These are phyloP conservation scores for Tulasnella sp. DNA, from an alignment of 768 basidiomycete species.

Conservation along the genomic window DNA sequence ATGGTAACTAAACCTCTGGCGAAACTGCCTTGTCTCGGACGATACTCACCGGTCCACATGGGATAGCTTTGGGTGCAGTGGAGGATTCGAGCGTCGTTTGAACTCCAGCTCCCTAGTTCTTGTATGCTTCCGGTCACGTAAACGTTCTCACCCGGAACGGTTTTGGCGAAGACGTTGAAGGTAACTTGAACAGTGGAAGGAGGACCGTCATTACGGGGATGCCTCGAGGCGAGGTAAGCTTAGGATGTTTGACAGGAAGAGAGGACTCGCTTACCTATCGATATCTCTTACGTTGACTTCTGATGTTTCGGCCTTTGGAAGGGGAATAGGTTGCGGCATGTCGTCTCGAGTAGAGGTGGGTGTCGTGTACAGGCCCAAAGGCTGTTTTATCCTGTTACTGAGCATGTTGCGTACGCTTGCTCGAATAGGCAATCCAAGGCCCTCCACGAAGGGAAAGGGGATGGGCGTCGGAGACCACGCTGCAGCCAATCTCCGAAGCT, in stretches of 20 bases:
- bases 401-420: background rate
- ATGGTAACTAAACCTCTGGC: too few relatives aligned
- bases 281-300: too few relatives aligned
- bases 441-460: background rate
- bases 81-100: slow-evolving; percentile 37
- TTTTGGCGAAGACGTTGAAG: slow-evolving; percentile 54
- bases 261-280: too few relatives aligned
- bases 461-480: background rate
- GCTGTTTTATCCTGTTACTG: too few relatives aligned
- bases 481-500: background rate
- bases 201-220: background rate
- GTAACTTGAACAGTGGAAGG: slow-evolving; percentile 21
- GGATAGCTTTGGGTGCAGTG: slow-evolving; percentile 49
- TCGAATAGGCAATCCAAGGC: background rate
- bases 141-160: slow-evolving; percentile 54
- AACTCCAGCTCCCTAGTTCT: slow-evolving; percentile 48
- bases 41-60: slow-evolving; percentile 50
- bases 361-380: too few relatives aligned
- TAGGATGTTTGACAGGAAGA: too few relatives aligned
- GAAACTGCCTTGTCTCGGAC: too few relatives aligned
- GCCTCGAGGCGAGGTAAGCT: background rate
- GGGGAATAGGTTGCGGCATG: too few relatives aligned
- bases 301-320: too few relatives aligned
- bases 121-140: slow-evolving; percentile 51
- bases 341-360: too few relatives aligned